Evolutionary conservation across 208 protist genomes (phyloP), one percentile per base, ranked within the genome.

Genomic region (Blechomonas ayalai): DNA sequence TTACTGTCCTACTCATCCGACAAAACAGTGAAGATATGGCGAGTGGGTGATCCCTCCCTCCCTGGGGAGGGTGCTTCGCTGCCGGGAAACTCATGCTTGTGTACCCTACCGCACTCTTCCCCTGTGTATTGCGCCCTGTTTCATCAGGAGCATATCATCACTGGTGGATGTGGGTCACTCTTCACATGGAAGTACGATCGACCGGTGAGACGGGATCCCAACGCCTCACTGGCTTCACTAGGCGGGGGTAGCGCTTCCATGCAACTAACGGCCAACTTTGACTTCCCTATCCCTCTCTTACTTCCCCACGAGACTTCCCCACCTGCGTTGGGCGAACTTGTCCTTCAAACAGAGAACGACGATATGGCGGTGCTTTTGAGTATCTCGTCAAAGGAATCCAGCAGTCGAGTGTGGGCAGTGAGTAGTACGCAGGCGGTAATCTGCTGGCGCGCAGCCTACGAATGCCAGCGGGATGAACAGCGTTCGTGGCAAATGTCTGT

Each of bases 1-100:
- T 43, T 92, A 49, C 52, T 92, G 0, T 77, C 79, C 0, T 82
- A 76, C 51, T 76, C 76, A 15, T 73, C 83, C 6, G 83, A 92
- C 46, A 69, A 75, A 33, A 89, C 76, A 5, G 79, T 81, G 29
- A 54, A 63, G 9, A 63, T 92, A 5, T 88, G 80, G 77, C 36
- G 37, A 22, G 37, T 13, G 33, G 51, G 59, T 46, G 23, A 12
- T 28, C 27, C 2, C 37, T 28, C 18, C 29, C 42, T 26, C 24
- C 12, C 27, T 37, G 34, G 16, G 31, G 24, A 24, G 23, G 16
- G 1, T 15, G 48, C 26, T 10, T 20, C 29, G 18, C 12, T 18
- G 15, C 28, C 16, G 3, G 28, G 13, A 43, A 52, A 22, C 25
- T 46, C 32, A n/a, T 82, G 67, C 34, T 35, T 82, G 12, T 81